These are phyloP conservation scores for Lecanoromycetidae sp. DNA, from an alignment of 2,329 filamentous ascomycete species.

Conservation along the genomic window DNA sequence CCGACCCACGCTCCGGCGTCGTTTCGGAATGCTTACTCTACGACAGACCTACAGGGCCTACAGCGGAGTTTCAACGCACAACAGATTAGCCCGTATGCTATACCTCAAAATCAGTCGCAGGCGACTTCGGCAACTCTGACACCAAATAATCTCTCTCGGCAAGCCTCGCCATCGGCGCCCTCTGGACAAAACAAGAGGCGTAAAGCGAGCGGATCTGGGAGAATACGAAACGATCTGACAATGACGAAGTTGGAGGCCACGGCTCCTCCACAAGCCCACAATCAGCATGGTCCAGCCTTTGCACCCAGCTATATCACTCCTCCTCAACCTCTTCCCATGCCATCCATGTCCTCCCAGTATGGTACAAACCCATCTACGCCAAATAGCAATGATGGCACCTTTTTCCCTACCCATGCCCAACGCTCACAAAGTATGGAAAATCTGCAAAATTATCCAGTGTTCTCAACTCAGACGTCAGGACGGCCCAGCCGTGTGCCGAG, in stretches of 20 bases:
- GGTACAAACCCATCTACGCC: conserved; percentile 54
- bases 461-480: conserved; percentile 59
- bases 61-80: conserved; percentile 28
- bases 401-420: conserved; percentile 45
- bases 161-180: conserved; percentile 56
- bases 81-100: conserved; percentile 28
- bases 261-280: no score
- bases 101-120: conserved; percentile 29
- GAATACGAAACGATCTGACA: conserved; percentile 59
- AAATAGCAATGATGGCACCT: conserved; percentile 44
- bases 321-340: conserved; percentile 48
- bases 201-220: conserved; percentile 59
- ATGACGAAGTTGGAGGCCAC: conserved; percentile 71
- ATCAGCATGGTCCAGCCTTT: conserved; percentile 1
- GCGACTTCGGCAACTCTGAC: conserved; percentile 38
- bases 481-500: conserved; percentile 69
- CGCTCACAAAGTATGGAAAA: conserved; percentile 55
- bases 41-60: conserved; percentile 50
- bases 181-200: conserved; percentile 64
- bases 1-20: conserved; percentile 27
- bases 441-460: conserved; percentile 48
- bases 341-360: conserved; percentile 44
- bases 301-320: conserved; percentile 21
- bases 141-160: conserved; percentile 55
- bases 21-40: conserved; percentile 49